A percentile compares a stretch with the other conserved stretches of the same genome.
These are phyloP conservation scores for Lyophyllum decastes DNA, from an alignment of 768 basidiomycete species.

Conservation along the genomic window DNA sequence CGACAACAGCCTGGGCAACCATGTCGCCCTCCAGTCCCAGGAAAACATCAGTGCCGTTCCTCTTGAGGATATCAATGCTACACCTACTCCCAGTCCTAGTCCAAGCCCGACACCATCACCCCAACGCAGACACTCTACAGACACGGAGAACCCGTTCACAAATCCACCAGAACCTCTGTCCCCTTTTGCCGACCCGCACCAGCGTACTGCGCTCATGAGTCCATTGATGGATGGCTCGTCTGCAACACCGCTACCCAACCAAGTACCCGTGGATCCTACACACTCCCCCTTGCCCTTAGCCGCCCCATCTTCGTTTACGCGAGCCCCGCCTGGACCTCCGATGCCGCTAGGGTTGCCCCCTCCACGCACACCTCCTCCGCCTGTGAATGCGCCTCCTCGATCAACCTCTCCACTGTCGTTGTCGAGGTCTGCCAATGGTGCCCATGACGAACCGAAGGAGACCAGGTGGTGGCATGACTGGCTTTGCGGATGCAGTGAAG, in stretches of 20 bases:
- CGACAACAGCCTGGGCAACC: constrained; percentile 35
- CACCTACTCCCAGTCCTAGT: constrained; percentile 29
- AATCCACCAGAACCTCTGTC: constrained; percentile 47
- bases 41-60: constrained; percentile 57
- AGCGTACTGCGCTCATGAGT: constrained; percentile 22
- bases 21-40: constrained; percentile 49
- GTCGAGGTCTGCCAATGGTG: constrained; percentile 18
- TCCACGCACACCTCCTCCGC: constrained; percentile 59
- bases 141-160: constrained; percentile 47
- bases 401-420: constrained; percentile 30
- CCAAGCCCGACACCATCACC: constrained; percentile 33
- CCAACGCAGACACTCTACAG: constrained; percentile 26
- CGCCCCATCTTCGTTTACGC: constrained; percentile 6
- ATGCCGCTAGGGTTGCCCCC: constrained; percentile 62
- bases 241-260: background rate
- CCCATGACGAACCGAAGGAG: constrained; percentile 35
- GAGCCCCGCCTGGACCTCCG: constrained; percentile 41
- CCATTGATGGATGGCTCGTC: constrained; percentile 20
- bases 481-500: constrained; percentile 80
- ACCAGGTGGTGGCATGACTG: constrained; percentile 85
- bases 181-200: constrained; percentile 47
- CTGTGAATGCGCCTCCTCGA: constrained; percentile 38
- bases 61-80: constrained; percentile 51
- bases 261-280: constrained; percentile 3
- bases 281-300: constrained; percentile 15